Conservation (phyloP, 352 stramenopile genomes). For the Phytophthora tubulina region DNA sequence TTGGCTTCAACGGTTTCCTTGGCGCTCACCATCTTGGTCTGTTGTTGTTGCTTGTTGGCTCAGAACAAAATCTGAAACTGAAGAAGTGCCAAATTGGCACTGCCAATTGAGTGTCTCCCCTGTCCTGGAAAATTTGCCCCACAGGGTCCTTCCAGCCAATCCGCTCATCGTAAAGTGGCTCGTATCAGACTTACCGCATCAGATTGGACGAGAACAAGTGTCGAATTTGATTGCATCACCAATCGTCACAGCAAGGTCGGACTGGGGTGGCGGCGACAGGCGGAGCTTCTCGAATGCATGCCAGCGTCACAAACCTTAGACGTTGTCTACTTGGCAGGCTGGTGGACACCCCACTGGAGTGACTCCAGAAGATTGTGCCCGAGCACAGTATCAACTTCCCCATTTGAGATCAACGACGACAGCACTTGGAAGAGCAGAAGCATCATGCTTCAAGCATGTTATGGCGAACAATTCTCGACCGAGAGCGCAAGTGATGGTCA, state of each 20-base stretch:
- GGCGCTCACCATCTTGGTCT: constrained; percentile 58
- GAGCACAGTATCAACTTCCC: too few species aligned
- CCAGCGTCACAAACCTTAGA: too few species aligned
- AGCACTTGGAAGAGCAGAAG: background rate
- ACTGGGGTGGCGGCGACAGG: background rate
- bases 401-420: background rate
- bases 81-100: background rate
- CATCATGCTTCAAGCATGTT: too few species aligned
- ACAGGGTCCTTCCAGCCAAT: constrained; percentile 16
- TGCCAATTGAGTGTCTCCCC: too few species aligned
- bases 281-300: too few species aligned
- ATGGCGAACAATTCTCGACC: too few species aligned
- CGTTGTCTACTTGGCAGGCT: too few species aligned
- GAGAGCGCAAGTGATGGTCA: too few species aligned
- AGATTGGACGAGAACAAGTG: constrained; percentile 15
- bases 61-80: constrained; percentile 21
- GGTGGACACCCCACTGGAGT: too few species aligned
- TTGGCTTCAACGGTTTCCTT: constrained; percentile 76
- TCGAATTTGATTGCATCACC: constrained; percentile 18
- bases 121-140: background rate
- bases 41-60: constrained; percentile 8
- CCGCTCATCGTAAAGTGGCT: background rate
- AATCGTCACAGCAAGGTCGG: constrained; percentile 1
- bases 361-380: too few species aligned
- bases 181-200: constrained; percentile 6